These are phyloP conservation scores for Berkeleyomyces basicola DNA, from an alignment of 2,329 filamentous ascomycete genomes.

Conservation along the genomic window DNA sequence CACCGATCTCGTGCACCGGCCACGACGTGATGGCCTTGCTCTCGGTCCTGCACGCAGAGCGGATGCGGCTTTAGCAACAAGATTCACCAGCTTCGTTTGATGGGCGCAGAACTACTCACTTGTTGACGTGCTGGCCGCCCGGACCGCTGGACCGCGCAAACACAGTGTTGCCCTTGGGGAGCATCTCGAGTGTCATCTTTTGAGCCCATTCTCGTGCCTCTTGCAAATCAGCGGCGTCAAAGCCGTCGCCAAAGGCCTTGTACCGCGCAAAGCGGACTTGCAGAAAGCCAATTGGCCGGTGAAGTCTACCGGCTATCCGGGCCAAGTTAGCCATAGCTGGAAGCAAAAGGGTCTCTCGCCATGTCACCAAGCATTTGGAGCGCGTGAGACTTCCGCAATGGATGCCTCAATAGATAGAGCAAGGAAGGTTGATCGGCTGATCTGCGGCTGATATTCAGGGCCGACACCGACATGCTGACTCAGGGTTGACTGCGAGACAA, in stretches of 20 bases:
- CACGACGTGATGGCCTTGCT: constrained; percentile 41
- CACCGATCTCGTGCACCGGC: constrained; percentile 30
- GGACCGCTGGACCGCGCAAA: constrained; percentile 44
- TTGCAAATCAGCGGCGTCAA: constrained; percentile 33
- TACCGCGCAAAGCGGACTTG: constrained; percentile 23
- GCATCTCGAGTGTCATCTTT: constrained; percentile 25
- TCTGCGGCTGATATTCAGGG: neutral
- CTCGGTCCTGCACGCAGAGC: constrained; percentile 32
- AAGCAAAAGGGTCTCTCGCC: neutral
- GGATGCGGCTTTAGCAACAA: neutral
- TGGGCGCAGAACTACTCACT: constrained; percentile 26
- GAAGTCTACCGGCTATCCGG: neutral
- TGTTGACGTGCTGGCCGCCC: constrained; percentile 46
- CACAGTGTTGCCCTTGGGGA: constrained; percentile 36
- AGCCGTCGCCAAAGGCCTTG: constrained; percentile 30
- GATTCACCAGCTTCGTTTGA: neutral
- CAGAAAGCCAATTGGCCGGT: constrained; percentile 18
- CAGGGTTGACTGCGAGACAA: no score
- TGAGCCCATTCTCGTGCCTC: constrained; percentile 37
- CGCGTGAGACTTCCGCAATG: neutral
- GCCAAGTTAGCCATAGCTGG: neutral
- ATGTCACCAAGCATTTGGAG: neutral
- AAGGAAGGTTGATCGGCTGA: neutral
- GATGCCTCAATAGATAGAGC: neutral
- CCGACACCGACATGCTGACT: neutral